A percentile compares a stretch with the other conserved stretches of the same genome.
These are phyloP conservation scores for Staphylotrichum tortipilum DNA, from an alignment of 495 filamentous ascomycete species.

Conservation along the genomic window DNA sequence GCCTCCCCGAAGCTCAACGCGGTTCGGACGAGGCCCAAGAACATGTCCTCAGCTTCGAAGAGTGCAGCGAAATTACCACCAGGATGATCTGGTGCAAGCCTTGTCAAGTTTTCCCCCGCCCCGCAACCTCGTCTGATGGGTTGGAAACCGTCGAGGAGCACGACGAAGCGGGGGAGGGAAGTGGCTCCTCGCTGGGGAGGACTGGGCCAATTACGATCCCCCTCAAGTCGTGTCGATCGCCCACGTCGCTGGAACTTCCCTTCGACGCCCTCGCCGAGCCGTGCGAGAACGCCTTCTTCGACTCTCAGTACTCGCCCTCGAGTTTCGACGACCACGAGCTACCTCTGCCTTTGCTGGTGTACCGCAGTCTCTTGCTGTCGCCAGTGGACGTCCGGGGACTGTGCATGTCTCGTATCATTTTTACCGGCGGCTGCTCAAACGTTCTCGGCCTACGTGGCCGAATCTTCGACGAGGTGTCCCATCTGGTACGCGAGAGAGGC, in stretches of 20 bases:
- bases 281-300: slow-evolving; percentile 68
- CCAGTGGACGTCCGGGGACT: slow-evolving; percentile 72
- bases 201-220: slow-evolving; percentile 30
- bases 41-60: slow-evolving; percentile 51
- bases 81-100: slow-evolving; percentile 70
- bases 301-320: slow-evolving; percentile 32
- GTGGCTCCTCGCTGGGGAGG: background rate
- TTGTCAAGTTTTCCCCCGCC: slow-evolving; percentile 1
- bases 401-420: slow-evolving; percentile 85
- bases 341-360: slow-evolving; percentile 63
- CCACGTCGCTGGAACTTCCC: slow-evolving; percentile 50
- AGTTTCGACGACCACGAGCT: slow-evolving; percentile 78
- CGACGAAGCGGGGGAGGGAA: slow-evolving; percentile 30
- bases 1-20: slow-evolving; percentile 16
- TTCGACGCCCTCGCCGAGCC: slow-evolving; percentile 63
- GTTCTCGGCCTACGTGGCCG: slow-evolving; percentile 77
- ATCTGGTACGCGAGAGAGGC: slow-evolving; percentile 53
- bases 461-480: slow-evolving; percentile 63
- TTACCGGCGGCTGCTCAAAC: slow-evolving; percentile 73
- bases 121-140: slow-evolving; percentile 16
- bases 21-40: slow-evolving; percentile 11
- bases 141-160: slow-evolving; percentile 42
- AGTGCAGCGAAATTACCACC: slow-evolving; percentile 66
- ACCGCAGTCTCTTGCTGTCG: slow-evolving; percentile 62
- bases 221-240: slow-evolving; percentile 38